Conservation (phyloP, 495 filamentous ascomycete genomes). For the Arthonia radiata region DNA sequence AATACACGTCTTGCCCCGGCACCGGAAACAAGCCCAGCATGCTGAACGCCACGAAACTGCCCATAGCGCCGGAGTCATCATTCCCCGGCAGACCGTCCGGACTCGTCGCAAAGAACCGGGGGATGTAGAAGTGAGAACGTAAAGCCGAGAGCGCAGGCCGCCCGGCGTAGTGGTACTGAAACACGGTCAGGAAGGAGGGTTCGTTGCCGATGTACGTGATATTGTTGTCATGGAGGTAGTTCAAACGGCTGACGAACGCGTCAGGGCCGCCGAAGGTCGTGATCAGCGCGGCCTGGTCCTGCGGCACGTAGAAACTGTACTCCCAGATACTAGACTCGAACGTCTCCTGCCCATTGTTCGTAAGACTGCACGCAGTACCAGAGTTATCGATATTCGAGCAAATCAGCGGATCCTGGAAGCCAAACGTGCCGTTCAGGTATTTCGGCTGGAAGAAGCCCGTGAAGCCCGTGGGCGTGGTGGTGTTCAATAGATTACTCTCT, state of each 20-base stretch:
- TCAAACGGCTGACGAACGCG: slow-evolving; percentile 14
- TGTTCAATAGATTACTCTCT: too few species aligned
- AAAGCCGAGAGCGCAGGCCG: slow-evolving; percentile 15
- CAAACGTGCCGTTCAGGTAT: slow-evolving; percentile 13
- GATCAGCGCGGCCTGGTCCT: slow-evolving; percentile 16
- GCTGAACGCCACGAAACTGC: slow-evolving; percentile 14
- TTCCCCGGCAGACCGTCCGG: slow-evolving; percentile 15
- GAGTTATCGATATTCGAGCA: not conserved
- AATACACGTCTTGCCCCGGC: slow-evolving; percentile 18
- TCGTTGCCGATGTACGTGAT: slow-evolving; percentile 19
- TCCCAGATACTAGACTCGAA: slow-evolving; percentile 15
- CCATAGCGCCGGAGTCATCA: slow-evolving; percentile 18
- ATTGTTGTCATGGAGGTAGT: slow-evolving; percentile 15
- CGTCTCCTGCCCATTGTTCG: slow-evolving; percentile 6
- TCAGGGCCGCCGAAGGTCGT: slow-evolving; percentile 13
- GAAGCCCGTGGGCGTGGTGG: slow-evolving; percentile 14
- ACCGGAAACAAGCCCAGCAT: slow-evolving; percentile 20
- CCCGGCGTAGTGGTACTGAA: slow-evolving; percentile 20
- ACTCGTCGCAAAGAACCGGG: slow-evolving; percentile 13
- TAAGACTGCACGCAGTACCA: not conserved
- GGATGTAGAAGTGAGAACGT: slow-evolving; percentile 16
- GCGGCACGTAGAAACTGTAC: slow-evolving; percentile 17
- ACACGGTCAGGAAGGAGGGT: slow-evolving; percentile 17
- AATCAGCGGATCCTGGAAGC: slow-evolving; percentile 9
- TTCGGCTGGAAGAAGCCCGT: slow-evolving; percentile 13